A percentile compares a stretch with the other conserved stretches of the same genome.
phyloP scores from a whole-genome alignment of 148 eudicot species.

The Heliosperma pusillum region DNA sequence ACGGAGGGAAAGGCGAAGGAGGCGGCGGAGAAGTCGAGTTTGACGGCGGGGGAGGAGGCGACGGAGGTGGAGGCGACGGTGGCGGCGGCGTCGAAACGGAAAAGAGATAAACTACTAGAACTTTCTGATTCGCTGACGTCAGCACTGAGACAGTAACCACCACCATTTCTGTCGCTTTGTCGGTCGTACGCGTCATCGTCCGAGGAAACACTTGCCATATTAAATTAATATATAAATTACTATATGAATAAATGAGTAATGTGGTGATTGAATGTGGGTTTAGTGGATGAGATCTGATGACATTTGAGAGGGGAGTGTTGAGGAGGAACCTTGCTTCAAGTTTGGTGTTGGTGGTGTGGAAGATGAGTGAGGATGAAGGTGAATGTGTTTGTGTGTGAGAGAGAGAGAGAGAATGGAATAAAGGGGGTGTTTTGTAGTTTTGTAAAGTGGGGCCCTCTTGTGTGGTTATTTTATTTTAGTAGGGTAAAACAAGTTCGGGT shows the following conservation, averaged over 20 bases:
- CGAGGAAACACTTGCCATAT: slow-evolving; percentile 45
- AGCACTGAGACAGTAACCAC: slow-evolving; percentile 60
- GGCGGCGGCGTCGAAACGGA: slow-evolving; percentile 35
- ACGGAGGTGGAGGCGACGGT: slow-evolving; percentile 42
- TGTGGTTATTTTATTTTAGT: neutral
- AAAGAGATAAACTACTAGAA: slow-evolving; percentile 38
- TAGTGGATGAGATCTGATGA: neutral
- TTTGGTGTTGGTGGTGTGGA: too few relatives aligned
- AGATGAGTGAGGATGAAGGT: neutral
- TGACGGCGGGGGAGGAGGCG: slow-evolving; percentile 5
- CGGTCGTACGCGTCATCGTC: slow-evolving; percentile 49
- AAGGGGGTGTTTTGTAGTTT: neutral
- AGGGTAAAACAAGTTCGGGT: too few relatives aligned
- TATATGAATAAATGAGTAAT: neutral
- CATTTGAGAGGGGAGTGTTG: neutral
- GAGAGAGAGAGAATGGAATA: neutral
- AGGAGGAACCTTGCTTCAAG: too few relatives aligned
- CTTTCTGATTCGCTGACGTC: slow-evolving; percentile 80
- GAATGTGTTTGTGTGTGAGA: neutral
- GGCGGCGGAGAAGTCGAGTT: slow-evolving; percentile 34
- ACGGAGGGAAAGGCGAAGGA: slow-evolving; percentile 32
- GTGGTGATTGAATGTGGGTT: too few relatives aligned
- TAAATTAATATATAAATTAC: too few relatives aligned
- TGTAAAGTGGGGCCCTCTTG: neutral
- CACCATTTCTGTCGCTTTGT: slow-evolving; percentile 24